These are phyloP conservation scores for Aspergillus nidulans DNA, from an alignment of 495 filamentous ascomycete genomes.

Conservation along the genomic window DNA sequence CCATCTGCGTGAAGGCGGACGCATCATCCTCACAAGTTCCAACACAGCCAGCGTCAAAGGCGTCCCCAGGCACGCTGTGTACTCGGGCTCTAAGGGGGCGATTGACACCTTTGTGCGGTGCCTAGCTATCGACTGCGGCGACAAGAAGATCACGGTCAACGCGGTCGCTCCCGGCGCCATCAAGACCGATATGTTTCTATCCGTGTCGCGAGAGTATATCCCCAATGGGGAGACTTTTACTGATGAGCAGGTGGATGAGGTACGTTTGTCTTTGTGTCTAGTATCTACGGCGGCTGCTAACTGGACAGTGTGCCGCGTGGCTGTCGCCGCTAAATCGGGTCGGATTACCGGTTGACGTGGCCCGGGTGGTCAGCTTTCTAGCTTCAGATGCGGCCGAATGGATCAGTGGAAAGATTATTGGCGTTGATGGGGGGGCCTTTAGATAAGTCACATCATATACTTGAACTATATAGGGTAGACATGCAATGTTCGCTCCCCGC, in stretches of 20 bases:
- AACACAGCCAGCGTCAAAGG: conserved; percentile 49
- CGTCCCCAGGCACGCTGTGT: conserved; percentile 68
- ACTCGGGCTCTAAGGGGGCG: conserved; percentile 72
- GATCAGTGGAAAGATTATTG: conserved; percentile 51
- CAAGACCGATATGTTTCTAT: conserved; percentile 74
- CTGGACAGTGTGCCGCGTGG: not conserved
- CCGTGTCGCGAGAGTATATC: conserved; percentile 62
- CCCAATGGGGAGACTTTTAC: conserved; percentile 24
- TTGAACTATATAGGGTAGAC: not conserved
- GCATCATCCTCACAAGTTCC: conserved; percentile 56
- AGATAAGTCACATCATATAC: not conserved
- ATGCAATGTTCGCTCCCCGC: not conserved
- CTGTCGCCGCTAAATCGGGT: conserved; percentile 46
- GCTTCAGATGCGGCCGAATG: conserved; percentile 53
- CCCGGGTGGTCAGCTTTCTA: conserved; percentile 53
- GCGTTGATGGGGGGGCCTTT: conserved; percentile 2
- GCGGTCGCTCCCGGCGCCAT: conserved; percentile 71
- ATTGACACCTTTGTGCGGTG: conserved; percentile 74
- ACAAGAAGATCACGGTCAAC: conserved; percentile 70
- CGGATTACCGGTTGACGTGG: conserved; percentile 55
- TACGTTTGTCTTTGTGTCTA: not conserved
- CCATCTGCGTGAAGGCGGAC: conserved; percentile 60
- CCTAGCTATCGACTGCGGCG: conserved; percentile 70
- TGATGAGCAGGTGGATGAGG: not conserved
- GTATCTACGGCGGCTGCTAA: not conserved